Conservation (phyloP, 2,329 filamentous ascomycete species). For the Trichoderma lentiforme region DNA sequence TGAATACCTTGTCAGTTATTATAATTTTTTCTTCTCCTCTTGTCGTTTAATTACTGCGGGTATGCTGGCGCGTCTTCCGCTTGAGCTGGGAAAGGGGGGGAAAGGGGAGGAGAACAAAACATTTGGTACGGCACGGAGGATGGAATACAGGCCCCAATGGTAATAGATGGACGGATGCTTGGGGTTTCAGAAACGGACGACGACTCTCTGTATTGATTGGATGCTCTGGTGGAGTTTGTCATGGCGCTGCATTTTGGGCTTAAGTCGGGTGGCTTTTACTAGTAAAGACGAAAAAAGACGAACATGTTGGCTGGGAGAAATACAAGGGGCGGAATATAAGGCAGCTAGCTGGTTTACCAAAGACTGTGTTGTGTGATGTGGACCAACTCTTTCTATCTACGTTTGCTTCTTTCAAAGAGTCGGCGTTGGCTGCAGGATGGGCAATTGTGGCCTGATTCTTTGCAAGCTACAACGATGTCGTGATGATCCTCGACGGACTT, state of each 20-base stretch:
- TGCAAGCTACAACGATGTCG: background rate
- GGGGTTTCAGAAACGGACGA: background rate
- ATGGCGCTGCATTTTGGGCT: slow-evolving; percentile 10
- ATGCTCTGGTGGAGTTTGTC: background rate
- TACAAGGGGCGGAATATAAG: background rate
- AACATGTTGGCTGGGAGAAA: background rate
- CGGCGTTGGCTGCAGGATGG: background rate
- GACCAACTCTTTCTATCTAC: background rate
- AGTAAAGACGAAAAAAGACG: background rate
- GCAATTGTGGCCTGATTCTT: background rate
- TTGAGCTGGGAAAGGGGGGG: background rate
- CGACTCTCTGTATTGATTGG: background rate
- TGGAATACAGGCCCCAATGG: background rate
- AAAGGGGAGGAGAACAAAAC: background rate
- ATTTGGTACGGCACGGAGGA: background rate
- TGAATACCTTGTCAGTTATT: background rate
- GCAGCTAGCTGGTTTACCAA: background rate
- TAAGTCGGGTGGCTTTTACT: background rate
- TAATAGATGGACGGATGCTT: background rate
- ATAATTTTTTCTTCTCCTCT: background rate
- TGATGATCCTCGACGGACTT: background rate
- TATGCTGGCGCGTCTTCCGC: slow-evolving; percentile 1
- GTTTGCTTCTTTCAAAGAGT: background rate
- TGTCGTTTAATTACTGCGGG: slow-evolving; percentile 1
- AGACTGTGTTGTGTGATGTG: background rate